phyloP scores from a whole-genome alignment of 2,329 filamentous ascomycete species.

The Colletotrichum filicis region DNA sequence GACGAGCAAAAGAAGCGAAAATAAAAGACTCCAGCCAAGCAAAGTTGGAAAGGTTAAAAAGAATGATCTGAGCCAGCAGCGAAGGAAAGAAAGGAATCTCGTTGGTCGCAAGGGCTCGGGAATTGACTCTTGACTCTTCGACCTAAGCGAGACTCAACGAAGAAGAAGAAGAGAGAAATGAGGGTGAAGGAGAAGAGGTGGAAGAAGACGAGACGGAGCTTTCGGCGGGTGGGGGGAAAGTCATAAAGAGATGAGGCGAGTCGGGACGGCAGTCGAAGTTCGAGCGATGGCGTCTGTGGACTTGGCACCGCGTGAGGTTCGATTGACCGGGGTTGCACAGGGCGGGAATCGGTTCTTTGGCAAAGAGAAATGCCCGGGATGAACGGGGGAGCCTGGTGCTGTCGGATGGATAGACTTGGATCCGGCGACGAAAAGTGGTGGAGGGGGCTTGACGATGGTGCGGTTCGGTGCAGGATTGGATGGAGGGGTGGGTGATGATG shows the following conservation, averaged over 20 bases:
- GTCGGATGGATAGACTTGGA: conserved; percentile 28
- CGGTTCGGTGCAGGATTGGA: conserved; percentile 18
- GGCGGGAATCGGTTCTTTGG: conserved; percentile 26
- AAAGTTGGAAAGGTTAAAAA: conserved; percentile 41
- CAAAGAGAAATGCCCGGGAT: not conserved
- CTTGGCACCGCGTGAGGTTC: conserved; percentile 28
- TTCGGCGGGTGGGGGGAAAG: conserved; percentile 45
- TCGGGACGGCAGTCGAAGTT: conserved; percentile 12
- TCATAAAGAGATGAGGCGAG: conserved; percentile 50
- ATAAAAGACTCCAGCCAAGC: conserved; percentile 37
- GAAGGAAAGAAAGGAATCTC: conserved; percentile 52
- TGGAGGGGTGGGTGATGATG: conserved; percentile 16
- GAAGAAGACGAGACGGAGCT: conserved; percentile 35
- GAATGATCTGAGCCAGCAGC: conserved; percentile 71
- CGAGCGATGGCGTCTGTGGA: conserved; percentile 12
- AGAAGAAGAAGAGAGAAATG: conserved; percentile 46
- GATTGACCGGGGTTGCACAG: conserved; percentile 32
- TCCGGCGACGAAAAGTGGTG: conserved; percentile 19
- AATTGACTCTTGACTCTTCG: conserved; percentile 53
- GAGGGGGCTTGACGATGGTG: conserved; percentile 17
- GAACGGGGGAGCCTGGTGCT: conserved; percentile 12
- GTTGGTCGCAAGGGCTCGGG: conserved; percentile 47
- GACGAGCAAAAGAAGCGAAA: conserved; percentile 44
- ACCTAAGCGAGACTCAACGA: conserved; percentile 52
- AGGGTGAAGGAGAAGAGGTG: conserved; percentile 41